Base-by-base conservation (phyloP, 768 basidiomycete genomes). In the Cystobasidium ongulense region DNA sequence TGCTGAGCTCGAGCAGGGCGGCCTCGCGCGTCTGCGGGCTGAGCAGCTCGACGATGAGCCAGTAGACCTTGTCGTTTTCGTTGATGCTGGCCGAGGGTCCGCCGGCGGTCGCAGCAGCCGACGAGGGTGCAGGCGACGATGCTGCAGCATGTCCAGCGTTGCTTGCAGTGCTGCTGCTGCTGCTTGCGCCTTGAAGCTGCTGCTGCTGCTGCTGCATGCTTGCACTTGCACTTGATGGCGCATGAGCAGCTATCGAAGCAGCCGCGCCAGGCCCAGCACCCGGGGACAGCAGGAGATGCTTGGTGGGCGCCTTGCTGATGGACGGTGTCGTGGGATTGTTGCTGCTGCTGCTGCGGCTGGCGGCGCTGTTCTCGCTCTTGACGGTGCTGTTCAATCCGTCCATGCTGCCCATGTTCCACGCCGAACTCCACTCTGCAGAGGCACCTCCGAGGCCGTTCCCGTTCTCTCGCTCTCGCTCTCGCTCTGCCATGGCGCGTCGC, bases 1-100 rank as follows among this genome's bases (percentile, higher is more conserved):
- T 98, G 83, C 92, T 95, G 78, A 99, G 84, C 83, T 99, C 96
- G 67, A 98, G 85, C 62, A 99, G 84, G 1, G 96, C 95, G 1
- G 85, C 85, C 80, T 99, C 96, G 75, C 95, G 86, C n/a, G 89
- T 87, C 70, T 84, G 86, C 0, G 82, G 82, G 75, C 82, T 81
- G 74, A 83, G 77, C 31, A 95, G 83, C 72, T 95, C 91, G 76
- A 92, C 87, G 74, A 98, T 93, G 65, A 98, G 85, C 13, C 85
- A 84, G 81, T 92, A 95, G 53, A 99, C 96, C 83, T 96, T 94
- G 77, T 84, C 84, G 79, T 89, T 88, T 75, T 90, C 88, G 21
- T n/a, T 52, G 8, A 31, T 31, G 11, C 25, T 35, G 33, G 50
- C 57, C 1, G 29, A 21, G 18, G 50, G 13, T n/a, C 68, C 33